These are phyloP conservation scores for Fusarium globosum DNA, from an alignment of 2,329 filamentous ascomycete genomes.

Conservation along the genomic window DNA sequence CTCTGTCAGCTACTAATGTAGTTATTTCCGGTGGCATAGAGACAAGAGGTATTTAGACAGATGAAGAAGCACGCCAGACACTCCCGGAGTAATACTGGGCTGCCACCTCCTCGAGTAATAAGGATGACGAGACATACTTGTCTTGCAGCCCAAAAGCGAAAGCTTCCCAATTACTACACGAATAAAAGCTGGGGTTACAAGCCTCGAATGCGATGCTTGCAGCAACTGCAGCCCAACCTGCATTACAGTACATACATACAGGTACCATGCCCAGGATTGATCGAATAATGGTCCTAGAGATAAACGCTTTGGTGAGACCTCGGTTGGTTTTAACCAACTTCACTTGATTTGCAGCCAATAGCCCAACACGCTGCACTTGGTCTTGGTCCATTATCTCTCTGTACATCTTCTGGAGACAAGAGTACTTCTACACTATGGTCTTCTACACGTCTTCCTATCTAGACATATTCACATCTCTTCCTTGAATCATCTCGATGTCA, in stretches of 20 bases:
- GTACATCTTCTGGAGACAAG: background rate
- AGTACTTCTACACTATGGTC: background rate
- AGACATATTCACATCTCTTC: too few relatives aligned
- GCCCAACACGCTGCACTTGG: background rate
- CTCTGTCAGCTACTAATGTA: too few relatives aligned
- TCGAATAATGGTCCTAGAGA: background rate
- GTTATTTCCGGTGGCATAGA: background rate
- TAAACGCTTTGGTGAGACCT: slow-evolving; percentile 7
- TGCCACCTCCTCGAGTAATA: slow-evolving; percentile 21
- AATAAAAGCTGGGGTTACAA: slow-evolving; percentile 28
- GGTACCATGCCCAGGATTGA: slow-evolving; percentile 4
- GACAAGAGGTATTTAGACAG: background rate
- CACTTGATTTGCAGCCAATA: slow-evolving; percentile 19
- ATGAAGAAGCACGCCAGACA: slow-evolving; percentile 1
- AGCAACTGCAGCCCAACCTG: slow-evolving; percentile 39
- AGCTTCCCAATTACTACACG: slow-evolving; percentile 28
- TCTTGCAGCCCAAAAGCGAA: slow-evolving; percentile 24
- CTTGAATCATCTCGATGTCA: slow-evolving; percentile 1
- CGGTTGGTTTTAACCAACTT: background rate
- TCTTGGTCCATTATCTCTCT: background rate
- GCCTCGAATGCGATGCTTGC: slow-evolving; percentile 29
- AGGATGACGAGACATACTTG: slow-evolving; percentile 8
- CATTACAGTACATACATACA: slow-evolving; percentile 28
- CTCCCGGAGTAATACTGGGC: slow-evolving; percentile 1
- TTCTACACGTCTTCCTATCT: background rate